Percentiles rank a stretch among this genome's conserved stretches.
Evolutionary conservation across 2,329 filamentous ascomycete genomes (phyloP).

Genomic region (Aspergillus fumigatus): DNA sequence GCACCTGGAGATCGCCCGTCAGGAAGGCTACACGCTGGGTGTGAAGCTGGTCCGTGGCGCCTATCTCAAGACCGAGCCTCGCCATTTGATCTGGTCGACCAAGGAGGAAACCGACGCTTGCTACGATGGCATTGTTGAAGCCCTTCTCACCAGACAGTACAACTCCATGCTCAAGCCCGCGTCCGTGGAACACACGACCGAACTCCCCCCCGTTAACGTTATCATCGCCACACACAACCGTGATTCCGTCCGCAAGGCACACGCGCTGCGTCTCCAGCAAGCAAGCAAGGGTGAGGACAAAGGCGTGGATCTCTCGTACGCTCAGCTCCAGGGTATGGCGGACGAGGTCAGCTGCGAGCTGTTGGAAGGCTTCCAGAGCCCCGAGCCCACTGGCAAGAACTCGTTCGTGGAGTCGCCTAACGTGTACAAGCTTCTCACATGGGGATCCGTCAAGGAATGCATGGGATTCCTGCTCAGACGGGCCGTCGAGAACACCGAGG

Average conservation of each 20-base stretch:
- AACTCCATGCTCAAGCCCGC: conserved; percentile 48
- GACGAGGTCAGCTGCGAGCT: conserved; percentile 73
- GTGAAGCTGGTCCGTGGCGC: conserved; percentile 53
- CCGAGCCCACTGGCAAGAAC: conserved; percentile 15
- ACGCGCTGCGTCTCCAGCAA: conserved; percentile 42
- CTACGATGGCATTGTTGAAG: conserved; percentile 55
- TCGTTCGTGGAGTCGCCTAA: conserved; percentile 37
- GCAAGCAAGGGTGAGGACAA: conserved; percentile 41
- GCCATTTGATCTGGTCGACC: conserved; percentile 43
- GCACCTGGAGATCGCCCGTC: conserved; percentile 43
- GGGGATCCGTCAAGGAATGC: conserved; percentile 57
- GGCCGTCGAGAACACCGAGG: conserved; percentile 69
- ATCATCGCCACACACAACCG: conserved; percentile 59
- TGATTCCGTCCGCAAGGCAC: conserved; percentile 49
- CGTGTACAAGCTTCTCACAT: conserved; percentile 57
- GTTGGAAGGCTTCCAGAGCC: conserved; percentile 40
- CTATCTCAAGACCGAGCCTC: conserved; percentile 48
- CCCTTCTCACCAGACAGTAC: conserved; percentile 57
- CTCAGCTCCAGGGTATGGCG: conserved; percentile 91
- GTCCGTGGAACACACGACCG: conserved; percentile 30
- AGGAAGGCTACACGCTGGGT: conserved; percentile 47
- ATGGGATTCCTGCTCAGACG: conserved; percentile 59
- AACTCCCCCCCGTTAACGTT: conserved; percentile 45
- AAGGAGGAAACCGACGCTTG: conserved; percentile 47
- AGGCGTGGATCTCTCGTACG: conserved; percentile 54